Evolutionary conservation across 257 asterid species (phyloP), one percentile per base, ranked within the genome.

Genomic region (Cynanchum wilfordii): DNA sequence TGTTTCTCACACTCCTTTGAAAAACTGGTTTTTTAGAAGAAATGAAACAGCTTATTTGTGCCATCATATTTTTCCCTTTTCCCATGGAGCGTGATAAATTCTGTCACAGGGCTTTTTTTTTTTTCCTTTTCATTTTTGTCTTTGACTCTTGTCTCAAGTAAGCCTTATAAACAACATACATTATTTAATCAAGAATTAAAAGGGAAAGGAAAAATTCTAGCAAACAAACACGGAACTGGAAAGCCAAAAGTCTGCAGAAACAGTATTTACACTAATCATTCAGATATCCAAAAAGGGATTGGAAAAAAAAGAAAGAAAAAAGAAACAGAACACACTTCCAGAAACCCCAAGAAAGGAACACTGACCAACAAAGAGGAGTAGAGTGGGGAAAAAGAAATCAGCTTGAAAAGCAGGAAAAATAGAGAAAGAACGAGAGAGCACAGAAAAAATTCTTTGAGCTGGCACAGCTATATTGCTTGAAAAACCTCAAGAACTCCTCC

Each of bases 371-470:
- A 42, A 68, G 72, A 30, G 66, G 68, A 54, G 33, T 7, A 42
- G 7, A n/a, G n/a, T n/a, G n/a, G n/a, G 2, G 7, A 8, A 42
- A 42, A 7, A 42, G 10, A 42, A 10, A 51, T 59, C 40, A 87
- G 87, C 89, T 20, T 66, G 69, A 72, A 80, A 64, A 77, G 81
- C 75, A 75, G 87, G 59, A 71, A 79, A 63, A 56, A 57, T 63
- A 47, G 73, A 42, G 68, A 81, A 73, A 51, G 87, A 71, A 45
- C 86, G 88, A 73, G 86, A 71, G 78, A 88, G 73, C 29, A 90
- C 54, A 25, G 83, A 72, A 60, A 88, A 84, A 65, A 88, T 56
- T 74, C 83, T 85, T 2, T 70, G 81, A 78, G 89, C 81, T 64
- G 92, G 89, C 88, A 84, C 83, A 30, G 64, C 71, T 17, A 20